Conservation (phyloP, 805 yeast species). For the Saccharomycopsis schoenii region DNA sequence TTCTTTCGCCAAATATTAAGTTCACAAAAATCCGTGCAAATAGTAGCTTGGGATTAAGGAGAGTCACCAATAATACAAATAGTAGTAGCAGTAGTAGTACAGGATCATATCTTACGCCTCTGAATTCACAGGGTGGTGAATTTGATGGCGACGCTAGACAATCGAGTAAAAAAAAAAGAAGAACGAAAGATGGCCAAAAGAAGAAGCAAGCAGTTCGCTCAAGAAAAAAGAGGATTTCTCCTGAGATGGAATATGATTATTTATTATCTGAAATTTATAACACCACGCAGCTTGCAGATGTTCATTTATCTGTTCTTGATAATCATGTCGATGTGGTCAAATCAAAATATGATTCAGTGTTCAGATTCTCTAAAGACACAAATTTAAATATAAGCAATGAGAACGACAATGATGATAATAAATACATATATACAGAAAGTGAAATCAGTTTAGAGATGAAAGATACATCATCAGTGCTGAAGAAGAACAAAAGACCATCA, state of each 20-base stretch:
- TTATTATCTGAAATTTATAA: not conserved
- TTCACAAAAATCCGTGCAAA: not conserved
- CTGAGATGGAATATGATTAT: not conserved
- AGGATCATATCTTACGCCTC: not conserved
- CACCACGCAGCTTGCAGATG: not conserved
- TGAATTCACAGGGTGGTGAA: not conserved
- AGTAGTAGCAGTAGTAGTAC: not conserved
- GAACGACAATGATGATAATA: not conserved
- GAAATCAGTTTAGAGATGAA: not conserved
- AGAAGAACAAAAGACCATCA: not conserved
- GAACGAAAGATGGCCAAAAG: not conserved
- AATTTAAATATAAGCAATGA: not conserved
- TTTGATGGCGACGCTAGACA: not conserved
- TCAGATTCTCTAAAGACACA: not conserved
- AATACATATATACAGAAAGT: not conserved
- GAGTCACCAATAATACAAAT: not conserved
- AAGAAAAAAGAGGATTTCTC: not conserved
- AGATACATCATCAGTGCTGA: not conserved
- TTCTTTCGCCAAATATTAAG: not conserved
- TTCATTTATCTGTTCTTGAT: not conserved
- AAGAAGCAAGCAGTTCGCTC: not conserved
- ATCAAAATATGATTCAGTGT: not conserved
- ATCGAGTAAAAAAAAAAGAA: not conserved
- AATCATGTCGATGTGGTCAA: conserved; percentile 4
- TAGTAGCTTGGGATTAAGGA: not conserved